A percentile compares a stretch with the other conserved stretches of the same genome.
Conservation (phyloP, 2,329 filamentous ascomycete species). For the Colletotrichum sp. region DNA sequence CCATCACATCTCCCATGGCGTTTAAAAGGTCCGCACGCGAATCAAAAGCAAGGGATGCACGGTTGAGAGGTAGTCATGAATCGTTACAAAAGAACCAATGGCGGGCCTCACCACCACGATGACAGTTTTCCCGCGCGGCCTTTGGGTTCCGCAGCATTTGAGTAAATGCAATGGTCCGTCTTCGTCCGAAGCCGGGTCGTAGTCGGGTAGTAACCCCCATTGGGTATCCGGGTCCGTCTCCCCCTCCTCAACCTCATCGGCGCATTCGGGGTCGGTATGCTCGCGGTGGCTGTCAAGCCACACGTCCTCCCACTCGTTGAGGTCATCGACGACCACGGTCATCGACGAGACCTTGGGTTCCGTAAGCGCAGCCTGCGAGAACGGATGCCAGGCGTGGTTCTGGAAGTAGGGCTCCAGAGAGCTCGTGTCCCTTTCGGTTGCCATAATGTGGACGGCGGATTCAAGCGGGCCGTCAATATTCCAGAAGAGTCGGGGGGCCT, state of each 20-base stretch:
- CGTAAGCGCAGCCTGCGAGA: neutral
- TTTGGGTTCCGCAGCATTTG: neutral
- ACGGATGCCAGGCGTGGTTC: neutral
- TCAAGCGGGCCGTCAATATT: neutral
- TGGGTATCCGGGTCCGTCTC: neutral
- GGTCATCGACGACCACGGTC: neutral
- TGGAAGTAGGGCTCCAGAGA: neutral
- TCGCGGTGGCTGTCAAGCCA: neutral
- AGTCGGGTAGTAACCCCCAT: neutral
- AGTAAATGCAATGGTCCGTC: neutral
- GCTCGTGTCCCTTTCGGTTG: neutral
- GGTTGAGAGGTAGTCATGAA: slow-evolving; percentile 18
- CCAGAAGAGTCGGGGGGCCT: neutral
- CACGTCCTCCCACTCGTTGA: neutral
- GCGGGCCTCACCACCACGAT: neutral
- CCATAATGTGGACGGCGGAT: neutral
- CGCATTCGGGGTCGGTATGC: neutral
- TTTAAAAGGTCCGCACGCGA: neutral
- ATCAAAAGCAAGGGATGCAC: slow-evolving; percentile 22
- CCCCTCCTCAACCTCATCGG: neutral
- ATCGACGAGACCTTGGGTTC: neutral
- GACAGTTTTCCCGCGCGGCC: neutral
- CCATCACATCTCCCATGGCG: neutral
- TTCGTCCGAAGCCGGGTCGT: neutral
- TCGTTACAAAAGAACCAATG: slow-evolving; percentile 10